These are phyloP conservation scores for Gracilaria domingensis DNA, from an alignment of 23 red algal genomes.

Conservation along the genomic window DNA sequence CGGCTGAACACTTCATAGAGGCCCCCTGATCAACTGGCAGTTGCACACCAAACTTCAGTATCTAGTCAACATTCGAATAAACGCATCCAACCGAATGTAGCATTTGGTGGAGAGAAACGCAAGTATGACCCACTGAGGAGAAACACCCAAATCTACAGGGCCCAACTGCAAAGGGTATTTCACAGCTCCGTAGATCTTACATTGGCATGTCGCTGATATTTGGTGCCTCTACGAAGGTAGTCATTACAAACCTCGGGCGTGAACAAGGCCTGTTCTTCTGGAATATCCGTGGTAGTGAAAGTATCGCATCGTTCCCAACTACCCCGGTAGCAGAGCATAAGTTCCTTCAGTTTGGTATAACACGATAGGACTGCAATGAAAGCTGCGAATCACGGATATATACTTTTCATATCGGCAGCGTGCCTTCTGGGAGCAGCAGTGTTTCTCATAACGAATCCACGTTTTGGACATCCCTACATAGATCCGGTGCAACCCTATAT, in stretches of 20 bases:
- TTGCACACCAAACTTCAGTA: too few species aligned
- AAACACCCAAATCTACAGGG: background rate
- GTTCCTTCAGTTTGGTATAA: background rate
- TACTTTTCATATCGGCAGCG: background rate
- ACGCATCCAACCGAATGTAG: background rate
- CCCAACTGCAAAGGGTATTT: background rate
- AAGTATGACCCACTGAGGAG: background rate
- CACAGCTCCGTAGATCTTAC: too few species aligned
- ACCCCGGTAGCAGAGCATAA: too few species aligned
- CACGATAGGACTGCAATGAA: background rate
- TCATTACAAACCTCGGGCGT: too few species aligned
- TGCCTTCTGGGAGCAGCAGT: background rate
- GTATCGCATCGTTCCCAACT: background rate
- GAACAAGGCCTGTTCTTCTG: too few species aligned
- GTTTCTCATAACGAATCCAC: background rate
- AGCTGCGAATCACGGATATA: background rate
- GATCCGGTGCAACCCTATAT: slow-evolving; percentile 1
- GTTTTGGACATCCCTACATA: background rate
- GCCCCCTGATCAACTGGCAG: too few species aligned
- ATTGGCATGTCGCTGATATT: too few species aligned
- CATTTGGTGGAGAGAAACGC: background rate
- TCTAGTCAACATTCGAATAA: background rate
- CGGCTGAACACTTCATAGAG: background rate
- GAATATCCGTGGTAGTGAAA: too few species aligned
- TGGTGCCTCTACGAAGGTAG: too few species aligned